Base-by-base conservation (phyloP, 495 filamentous ascomycete species). In the Choiromyces venosus region DNA sequence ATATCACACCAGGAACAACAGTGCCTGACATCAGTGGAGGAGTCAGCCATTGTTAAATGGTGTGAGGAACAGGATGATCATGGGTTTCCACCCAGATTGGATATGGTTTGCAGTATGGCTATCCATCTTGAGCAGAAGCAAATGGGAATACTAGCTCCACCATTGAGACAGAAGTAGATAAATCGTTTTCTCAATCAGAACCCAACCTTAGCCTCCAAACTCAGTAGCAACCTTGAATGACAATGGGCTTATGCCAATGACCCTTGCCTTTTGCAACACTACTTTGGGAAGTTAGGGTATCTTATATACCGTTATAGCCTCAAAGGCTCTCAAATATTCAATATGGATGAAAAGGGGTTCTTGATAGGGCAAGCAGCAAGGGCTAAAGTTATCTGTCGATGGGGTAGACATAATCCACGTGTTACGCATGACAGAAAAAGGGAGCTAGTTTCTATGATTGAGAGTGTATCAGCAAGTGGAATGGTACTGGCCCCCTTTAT, bases 331-430 rank as follows among this genome's bases (percentile, higher is more conserved):
- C 64, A 65, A 36, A 64, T 21, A 18, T 66, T 42, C 56, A 74
- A 74, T 19, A 40, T 67, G 29, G 56, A 74, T 46, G 61, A 74
- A 40, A 71, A 66, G 25, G 68, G 68, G 16, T 71, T 71, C 8
- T 14, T 74, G 21, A 37, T 74, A 4, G 68, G 36, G 37, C 16
- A 52, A 1, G 38, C 52, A 14, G 56, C 33, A 44, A 70, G 65
- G 9, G 37, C 66, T 3, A 73, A 73, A n/a, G 33, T 73, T 8
- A 46, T 70, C 7, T 42, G 37, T 25, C 36, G 67, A 66, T 21
- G 29, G 19, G 29, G 42, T 40, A 68, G 44, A 18, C 16, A 14
- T 19, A 69, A 73, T 70, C 71, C 65, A 4, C 39, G 37, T 0
- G 67, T 73, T 37, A 74, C 40, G 8, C 68, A 74, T 8, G 67